Evolutionary conservation across 192 early-diverging fungal species (phyloP).

Genomic region (Podila clonocystis): DNA sequence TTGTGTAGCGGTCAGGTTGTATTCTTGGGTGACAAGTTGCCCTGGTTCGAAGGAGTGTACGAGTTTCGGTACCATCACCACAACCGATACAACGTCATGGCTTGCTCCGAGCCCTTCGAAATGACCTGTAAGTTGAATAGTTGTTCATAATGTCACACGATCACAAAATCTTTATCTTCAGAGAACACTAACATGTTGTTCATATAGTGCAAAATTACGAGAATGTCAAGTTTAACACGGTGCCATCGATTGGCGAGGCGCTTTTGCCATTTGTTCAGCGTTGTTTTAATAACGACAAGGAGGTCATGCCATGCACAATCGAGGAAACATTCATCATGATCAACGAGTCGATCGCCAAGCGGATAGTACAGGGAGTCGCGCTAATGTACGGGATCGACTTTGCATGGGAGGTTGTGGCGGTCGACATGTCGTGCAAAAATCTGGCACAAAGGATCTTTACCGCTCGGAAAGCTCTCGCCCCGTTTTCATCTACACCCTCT

Average conservation of each 20-base stretch:
- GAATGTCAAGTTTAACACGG: conserved; percentile 15
- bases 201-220: conserved; percentile 27
- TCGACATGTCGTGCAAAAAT: conserved; percentile 46
- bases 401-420: conserved; percentile 75
- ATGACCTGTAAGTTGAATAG: conserved; percentile 63
- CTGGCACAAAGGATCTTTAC: conserved; percentile 36
- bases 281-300: conserved; percentile 54
- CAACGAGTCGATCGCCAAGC: conserved; percentile 66
- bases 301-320: conserved; percentile 52
- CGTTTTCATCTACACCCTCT: conserved; percentile 6
- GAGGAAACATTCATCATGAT: conserved; percentile 64
- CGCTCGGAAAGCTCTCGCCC: conserved; percentile 21
- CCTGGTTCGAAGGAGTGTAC: conserved; percentile 88
- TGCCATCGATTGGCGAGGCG: conserved; percentile 32
- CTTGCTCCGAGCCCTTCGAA: conserved; percentile 80
- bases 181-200: not conserved
- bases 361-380: conserved; percentile 85
- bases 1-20: conserved; percentile 32
- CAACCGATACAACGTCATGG: conserved; percentile 84
- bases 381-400: conserved; percentile 91
- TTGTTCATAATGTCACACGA: not conserved
- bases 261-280: conserved; percentile 57
- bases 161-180: not conserved
- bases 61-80: conserved; percentile 94
- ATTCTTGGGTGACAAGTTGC: conserved; percentile 75